These are phyloP conservation scores for Cutaneotrichosporon sp. DNA, from an alignment of 1,284 basidiomycete genomes.

Conservation along the genomic window DNA sequence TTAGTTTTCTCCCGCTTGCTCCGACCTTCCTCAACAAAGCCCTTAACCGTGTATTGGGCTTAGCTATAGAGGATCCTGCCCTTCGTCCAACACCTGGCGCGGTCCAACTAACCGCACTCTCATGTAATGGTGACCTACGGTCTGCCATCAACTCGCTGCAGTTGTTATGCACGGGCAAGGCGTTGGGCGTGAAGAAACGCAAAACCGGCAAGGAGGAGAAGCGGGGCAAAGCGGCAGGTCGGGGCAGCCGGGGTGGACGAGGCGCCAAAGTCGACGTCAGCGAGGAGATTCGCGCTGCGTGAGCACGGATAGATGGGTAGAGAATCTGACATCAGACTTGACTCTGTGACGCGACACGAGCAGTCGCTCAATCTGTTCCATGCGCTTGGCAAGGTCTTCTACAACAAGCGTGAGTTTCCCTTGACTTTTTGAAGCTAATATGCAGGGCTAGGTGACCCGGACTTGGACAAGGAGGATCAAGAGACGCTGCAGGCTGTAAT, in stretches of 20 bases:
- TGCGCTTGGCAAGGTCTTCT: constrained; percentile 85
- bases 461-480: constrained; percentile 32
- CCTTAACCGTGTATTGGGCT: constrained; percentile 60
- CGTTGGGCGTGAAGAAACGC: constrained; percentile 13
- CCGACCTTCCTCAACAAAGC: constrained; percentile 77
- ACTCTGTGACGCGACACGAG: constrained; percentile 72
- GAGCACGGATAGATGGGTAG: too few relatives aligned
- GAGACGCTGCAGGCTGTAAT: constrained; percentile 25
- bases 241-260: constrained; percentile 27
- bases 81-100: constrained; percentile 58
- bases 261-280: constrained; percentile 43
- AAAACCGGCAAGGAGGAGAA: constrained; percentile 16
- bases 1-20: constrained; percentile 85
- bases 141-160: constrained; percentile 89
- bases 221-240: constrained; percentile 4
- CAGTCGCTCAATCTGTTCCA: constrained; percentile 86
- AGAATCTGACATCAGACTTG: constrained; percentile 50
- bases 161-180: constrained; percentile 53
- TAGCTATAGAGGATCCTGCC: constrained; percentile 48
- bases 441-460: constrained; percentile 39
- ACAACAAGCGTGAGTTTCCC: constrained; percentile 77
- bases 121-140: constrained; percentile 82
- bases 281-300: constrained; percentile 46
- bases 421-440: background rate
- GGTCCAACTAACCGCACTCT: constrained; percentile 68